These are phyloP conservation scores for Ganoderma lucidum DNA, from an alignment of 1,284 basidiomycete genomes.

Conservation along the genomic window DNA sequence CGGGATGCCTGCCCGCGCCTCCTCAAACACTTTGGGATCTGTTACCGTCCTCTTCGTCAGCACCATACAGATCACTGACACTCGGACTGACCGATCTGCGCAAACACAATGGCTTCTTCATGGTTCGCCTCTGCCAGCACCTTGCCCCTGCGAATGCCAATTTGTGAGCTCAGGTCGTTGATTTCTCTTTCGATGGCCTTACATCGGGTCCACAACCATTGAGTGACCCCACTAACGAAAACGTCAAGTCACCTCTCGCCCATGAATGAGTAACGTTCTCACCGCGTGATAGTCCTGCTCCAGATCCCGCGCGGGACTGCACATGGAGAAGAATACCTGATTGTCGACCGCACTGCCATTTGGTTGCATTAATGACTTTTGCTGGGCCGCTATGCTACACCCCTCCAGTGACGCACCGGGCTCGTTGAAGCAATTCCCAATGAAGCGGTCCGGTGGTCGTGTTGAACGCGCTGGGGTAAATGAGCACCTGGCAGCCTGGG, in stretches of 20 bases:
- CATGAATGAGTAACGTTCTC: conserved; percentile 40
- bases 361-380: background rate
- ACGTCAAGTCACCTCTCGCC: background rate
- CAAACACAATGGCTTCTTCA: conserved; percentile 83
- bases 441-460: conserved; percentile 94
- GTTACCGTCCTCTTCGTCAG: conserved; percentile 26
- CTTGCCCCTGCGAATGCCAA: conserved; percentile 65
- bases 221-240: conserved; percentile 85
- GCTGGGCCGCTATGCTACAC: background rate
- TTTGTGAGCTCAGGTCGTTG: background rate
- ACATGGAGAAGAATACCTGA: conserved; percentile 95
- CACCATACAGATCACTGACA: conserved; percentile 12
- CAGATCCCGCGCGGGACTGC: conserved; percentile 91
- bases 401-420: conserved; percentile 60
- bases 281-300: conserved; percentile 88
- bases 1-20: conserved; percentile 84
- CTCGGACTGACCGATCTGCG: conserved; percentile 74
- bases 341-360: conserved; percentile 88
- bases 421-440: conserved; percentile 93
- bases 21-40: conserved; percentile 79
- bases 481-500: conserved; percentile 87
- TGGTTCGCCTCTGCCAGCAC: conserved; percentile 84
- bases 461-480: conserved; percentile 94
- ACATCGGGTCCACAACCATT: conserved; percentile 91
- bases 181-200: conserved; percentile 40